These are phyloP conservation scores for Cytospora piceicola DNA, from an alignment of 2,329 filamentous ascomycete species.

Conservation along the genomic window DNA sequence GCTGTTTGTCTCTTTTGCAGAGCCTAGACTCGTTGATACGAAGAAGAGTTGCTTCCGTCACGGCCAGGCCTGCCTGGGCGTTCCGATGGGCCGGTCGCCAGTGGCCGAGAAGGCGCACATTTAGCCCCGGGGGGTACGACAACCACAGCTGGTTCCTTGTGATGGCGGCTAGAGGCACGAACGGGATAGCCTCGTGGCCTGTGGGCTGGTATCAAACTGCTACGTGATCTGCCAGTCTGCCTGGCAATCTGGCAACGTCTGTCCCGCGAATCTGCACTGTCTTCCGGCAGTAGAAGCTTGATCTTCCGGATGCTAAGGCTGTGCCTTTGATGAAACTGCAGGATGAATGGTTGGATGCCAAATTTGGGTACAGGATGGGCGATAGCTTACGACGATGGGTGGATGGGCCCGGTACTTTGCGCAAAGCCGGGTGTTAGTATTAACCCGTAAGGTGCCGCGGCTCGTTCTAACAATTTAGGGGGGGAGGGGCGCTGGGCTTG, in stretches of 20 bases:
- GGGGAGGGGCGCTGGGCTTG: slow-evolving; percentile 8
- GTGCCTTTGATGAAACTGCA: slow-evolving; percentile 23
- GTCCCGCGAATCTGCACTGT: not conserved
- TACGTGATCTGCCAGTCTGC: not conserved
- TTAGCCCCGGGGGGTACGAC: slow-evolving; percentile 8
- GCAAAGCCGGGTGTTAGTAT: slow-evolving; percentile 2
- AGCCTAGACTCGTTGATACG: slow-evolving; percentile 4
- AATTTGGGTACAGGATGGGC: slow-evolving; percentile 18
- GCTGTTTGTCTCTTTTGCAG: not conserved
- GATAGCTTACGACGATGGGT: slow-evolving; percentile 23
- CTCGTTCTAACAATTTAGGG: slow-evolving; percentile 9
- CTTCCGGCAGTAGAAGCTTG: not conserved
- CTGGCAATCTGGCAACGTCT: not conserved
- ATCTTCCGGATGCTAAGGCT: slow-evolving; percentile 7
- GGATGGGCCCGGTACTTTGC: not conserved
- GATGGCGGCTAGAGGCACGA: not conserved
- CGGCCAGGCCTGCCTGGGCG: slow-evolving; percentile 3
- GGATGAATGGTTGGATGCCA: slow-evolving; percentile 19
- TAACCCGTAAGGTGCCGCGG: slow-evolving; percentile 9
- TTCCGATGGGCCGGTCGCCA: slow-evolving; percentile 1
- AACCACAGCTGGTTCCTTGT: not conserved
- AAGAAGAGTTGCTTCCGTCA: not conserved
- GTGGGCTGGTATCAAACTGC: not conserved
- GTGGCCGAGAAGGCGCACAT: slow-evolving; percentile 3
- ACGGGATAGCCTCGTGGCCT: not conserved